phyloP scores from a whole-genome alignment of 1,139 yeast genomes.

The Tardiomyces blankii region DNA sequence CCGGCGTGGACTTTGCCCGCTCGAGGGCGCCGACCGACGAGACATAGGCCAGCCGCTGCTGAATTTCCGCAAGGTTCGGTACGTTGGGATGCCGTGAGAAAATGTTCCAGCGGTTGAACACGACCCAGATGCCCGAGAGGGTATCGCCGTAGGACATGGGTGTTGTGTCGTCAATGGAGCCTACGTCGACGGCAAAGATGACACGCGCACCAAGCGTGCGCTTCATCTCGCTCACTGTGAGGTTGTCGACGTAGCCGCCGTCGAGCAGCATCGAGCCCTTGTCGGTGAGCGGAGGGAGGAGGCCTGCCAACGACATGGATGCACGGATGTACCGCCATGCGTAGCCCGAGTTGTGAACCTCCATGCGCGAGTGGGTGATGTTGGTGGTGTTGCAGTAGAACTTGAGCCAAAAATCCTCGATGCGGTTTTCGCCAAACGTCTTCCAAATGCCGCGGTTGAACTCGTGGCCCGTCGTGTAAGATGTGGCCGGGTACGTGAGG shows the following conservation, averaged over 20 bases:
- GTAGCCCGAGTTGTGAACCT: conserved; percentile 80
- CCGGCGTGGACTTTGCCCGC: conserved; percentile 72
- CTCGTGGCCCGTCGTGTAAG: conserved; percentile 95
- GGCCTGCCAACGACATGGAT: conserved; percentile 92
- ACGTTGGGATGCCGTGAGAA: conserved; percentile 79
- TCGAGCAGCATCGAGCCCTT: conserved; percentile 89
- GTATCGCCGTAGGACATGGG: conserved; percentile 93
- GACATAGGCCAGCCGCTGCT: conserved; percentile 85
- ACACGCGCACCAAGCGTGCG: conserved; percentile 75
- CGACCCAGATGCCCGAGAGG: conserved; percentile 83
- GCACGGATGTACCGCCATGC: conserved; percentile 96
- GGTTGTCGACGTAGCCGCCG: conserved; percentile 91
- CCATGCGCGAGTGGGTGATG: conserved; percentile 92
- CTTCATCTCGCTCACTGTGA: conserved; percentile 83
- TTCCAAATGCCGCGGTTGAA: conserved; percentile 97
- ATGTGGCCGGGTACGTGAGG: conserved; percentile 84
- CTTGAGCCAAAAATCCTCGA: conserved; percentile 92
- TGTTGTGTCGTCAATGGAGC: conserved; percentile 84
- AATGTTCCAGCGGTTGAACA: conserved; percentile 83
- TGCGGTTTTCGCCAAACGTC: conserved; percentile 80
- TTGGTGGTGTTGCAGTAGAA: conserved; percentile 92
- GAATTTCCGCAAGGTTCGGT: conserved; percentile 93
- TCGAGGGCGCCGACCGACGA: conserved; percentile 92
- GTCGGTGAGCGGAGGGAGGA: conserved; percentile 71
- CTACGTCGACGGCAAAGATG: conserved; percentile 94